A percentile compares a stretch with the other conserved stretches of the same genome.
Evolutionary conservation across 2,329 filamentous ascomycete species (phyloP).

Genomic region (Pseudogymnoascus sp.): DNA sequence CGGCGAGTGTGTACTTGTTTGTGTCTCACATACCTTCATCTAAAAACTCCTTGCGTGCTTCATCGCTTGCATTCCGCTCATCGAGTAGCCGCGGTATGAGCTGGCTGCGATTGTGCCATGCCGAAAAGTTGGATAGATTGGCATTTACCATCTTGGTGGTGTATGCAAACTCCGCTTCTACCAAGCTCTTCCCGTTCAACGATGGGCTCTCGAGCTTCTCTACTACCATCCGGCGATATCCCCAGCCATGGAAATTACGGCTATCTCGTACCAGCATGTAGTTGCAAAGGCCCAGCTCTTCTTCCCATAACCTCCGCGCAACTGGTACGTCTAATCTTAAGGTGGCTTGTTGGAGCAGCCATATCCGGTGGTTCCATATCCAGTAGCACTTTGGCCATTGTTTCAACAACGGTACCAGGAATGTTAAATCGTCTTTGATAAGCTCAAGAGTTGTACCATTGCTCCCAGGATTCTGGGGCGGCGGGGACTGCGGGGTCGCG

Average conservation of each 20-base stretch:
- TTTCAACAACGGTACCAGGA: constrained; percentile 75
- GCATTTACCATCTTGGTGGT: constrained; percentile 78
- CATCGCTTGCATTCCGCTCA: constrained; percentile 58
- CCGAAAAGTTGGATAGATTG: constrained; percentile 94
- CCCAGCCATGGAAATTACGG: constrained; percentile 96
- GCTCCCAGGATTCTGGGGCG: constrained; percentile 43
- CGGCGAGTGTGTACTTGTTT: background rate
- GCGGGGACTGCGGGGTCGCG: constrained; percentile 41
- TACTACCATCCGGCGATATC: constrained; percentile 75
- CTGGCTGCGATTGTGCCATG: constrained; percentile 86
- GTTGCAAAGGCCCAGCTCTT: constrained; percentile 71
- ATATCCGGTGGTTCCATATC: constrained; percentile 95
- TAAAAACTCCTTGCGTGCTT: constrained; percentile 59
- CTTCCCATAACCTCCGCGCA: constrained; percentile 67
- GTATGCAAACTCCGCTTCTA: constrained; percentile 77
- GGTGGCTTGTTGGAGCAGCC: constrained; percentile 70
- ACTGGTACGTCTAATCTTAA: constrained; percentile 47
- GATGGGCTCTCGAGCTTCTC: constrained; percentile 58
- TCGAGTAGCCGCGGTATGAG: constrained; percentile 69
- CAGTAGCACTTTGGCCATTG: constrained; percentile 96
- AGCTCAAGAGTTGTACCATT: constrained; percentile 46
- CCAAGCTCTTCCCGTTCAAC: constrained; percentile 54
- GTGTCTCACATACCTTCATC: constrained; percentile 49
- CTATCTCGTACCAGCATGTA: constrained; percentile 85
- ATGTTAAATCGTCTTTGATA: constrained; percentile 67